Percentiles rank a stretch among this genome's conserved stretches.
phyloP scores from a whole-genome alignment of 371 early-diverging fungal species.

The Mortierella polycephala region DNA sequence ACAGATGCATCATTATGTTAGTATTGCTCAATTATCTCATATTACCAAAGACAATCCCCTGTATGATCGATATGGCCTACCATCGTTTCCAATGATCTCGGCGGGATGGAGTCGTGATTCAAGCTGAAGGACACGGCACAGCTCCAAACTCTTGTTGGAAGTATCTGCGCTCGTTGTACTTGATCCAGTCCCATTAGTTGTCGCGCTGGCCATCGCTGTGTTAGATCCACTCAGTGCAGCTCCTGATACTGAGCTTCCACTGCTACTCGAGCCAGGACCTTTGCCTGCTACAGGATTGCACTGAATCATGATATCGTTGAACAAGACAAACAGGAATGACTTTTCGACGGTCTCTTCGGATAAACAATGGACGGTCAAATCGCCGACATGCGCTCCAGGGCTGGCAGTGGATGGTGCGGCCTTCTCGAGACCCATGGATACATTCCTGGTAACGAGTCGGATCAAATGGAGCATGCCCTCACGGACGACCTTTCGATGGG shows the following conservation, averaged over 20 bases:
- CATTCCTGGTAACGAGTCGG: constrained; percentile 37
- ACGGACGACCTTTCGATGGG: constrained; percentile 62
- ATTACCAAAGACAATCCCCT: background rate
- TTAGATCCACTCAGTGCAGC: no score
- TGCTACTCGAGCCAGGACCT: background rate
- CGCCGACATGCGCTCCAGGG: constrained; percentile 10
- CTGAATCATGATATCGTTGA: constrained; percentile 68
- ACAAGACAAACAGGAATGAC: constrained; percentile 58
- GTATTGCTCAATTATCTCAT: no score
- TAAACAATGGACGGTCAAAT: constrained; percentile 38
- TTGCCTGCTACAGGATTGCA: constrained; percentile 37
- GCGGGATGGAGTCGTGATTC: constrained; percentile 52
- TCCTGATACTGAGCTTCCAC: background rate
- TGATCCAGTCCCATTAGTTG: constrained; percentile 5
- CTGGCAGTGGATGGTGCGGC: background rate
- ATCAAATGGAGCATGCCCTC: constrained; percentile 58
- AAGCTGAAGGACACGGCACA: constrained; percentile 40
- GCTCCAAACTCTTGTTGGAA: constrained; percentile 30
- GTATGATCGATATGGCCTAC: constrained; percentile 15
- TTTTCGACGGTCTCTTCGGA: constrained; percentile 47
- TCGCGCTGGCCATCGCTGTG: background rate
- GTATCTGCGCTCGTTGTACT: constrained; percentile 5
- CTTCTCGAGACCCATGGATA: constrained; percentile 32
- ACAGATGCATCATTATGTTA: background rate
- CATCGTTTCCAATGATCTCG: constrained; percentile 48